Evolutionary conservation across 1,284 basidiomycete species (phyloP), one percentile per base, ranked within the genome.

Genomic region (Sanghuangporus sanghuang): DNA sequence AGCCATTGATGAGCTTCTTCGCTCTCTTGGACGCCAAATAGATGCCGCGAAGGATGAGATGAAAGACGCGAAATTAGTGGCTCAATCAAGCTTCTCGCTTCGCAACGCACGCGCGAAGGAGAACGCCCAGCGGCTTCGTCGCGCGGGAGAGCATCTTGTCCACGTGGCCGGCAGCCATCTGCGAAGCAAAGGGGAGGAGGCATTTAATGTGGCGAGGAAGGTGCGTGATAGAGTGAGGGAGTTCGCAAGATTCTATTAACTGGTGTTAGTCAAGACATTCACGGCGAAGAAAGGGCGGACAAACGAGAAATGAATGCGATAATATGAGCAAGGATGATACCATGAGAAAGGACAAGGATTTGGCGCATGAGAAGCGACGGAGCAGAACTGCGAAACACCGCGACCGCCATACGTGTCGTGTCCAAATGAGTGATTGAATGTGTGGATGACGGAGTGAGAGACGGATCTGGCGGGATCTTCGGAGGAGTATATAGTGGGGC

Each of bases 81-180:
- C 58, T 2, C 42, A 53, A 23, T 56, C 35, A 36, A 42, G 49
- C n/a, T 32, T 61, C 42, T 49, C 35, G 32, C 49, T 23, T 42
- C 65, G 62, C 18, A 66, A 66, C 42, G 50, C 48, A 18, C 65
- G 65, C 4, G 65, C 65, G 18, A 63, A 42, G 52, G 58, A 63
- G 53, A 66, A 59, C 42, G 65, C 65, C 21, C 63, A 52, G 46
- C 50, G 50, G 6, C 40, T 66, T n/a, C 53, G 61, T 18, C 48
- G 46, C 6, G 61, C 48, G 16, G 64, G 64, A n/a, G 64, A 65
- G 46, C 59, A 46, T 23, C 48, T 62, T 27, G 14, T 65, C 21
- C 52, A 59, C 12, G 44, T 61, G 16, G 64, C 64, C 14, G 53
- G 64, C 23, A 50, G 59, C 35, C 40, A 35, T 38, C n/a, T 64